These are phyloP conservation scores for Diaporthe sp. DNA, from an alignment of 2,329 filamentous ascomycete genomes.

Conservation along the genomic window DNA sequence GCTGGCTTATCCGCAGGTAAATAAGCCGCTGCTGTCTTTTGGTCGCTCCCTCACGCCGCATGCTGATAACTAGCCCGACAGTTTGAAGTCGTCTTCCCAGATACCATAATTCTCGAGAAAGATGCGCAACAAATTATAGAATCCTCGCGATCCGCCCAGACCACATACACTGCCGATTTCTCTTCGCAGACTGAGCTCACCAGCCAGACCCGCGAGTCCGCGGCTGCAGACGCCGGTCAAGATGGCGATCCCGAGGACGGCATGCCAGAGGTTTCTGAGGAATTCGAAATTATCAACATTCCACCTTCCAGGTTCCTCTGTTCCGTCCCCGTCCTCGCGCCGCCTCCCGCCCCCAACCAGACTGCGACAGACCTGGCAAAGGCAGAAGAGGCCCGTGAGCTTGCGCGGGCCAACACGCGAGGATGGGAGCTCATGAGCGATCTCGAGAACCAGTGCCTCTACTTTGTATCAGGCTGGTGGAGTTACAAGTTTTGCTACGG, in stretches of 20 bases:
- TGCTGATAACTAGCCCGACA: constrained; percentile 54
- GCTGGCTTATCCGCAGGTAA: constrained; percentile 87
- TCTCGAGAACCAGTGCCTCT: constrained; percentile 85
- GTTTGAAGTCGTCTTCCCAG: constrained; percentile 85
- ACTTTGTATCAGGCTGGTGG: constrained; percentile 91
- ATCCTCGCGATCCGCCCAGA: constrained; percentile 47
- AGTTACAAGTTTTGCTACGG: constrained; percentile 96
- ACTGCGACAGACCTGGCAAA: constrained; percentile 77
- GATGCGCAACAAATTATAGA: constrained; percentile 76
- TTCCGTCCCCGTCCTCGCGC: constrained; percentile 80
- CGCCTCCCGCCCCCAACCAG: constrained; percentile 69
- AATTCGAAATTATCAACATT: constrained; percentile 83
- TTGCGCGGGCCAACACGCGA: constrained; percentile 80
- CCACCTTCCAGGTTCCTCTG: constrained; percentile 84
- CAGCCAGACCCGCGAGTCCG: constrained; percentile 53
- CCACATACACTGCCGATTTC: constrained; percentile 58
- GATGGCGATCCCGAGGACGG: constrained; percentile 50
- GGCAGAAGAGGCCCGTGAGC: constrained; percentile 84
- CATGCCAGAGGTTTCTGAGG: constrained; percentile 55
- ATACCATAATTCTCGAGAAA: constrained; percentile 78
- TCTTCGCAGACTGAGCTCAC: constrained; percentile 57
- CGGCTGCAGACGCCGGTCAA: constrained; percentile 50
- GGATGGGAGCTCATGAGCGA: constrained; percentile 85
- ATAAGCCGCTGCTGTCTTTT: neutral
- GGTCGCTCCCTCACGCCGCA: neutral